A percentile compares a stretch with the other conserved stretches of the same genome.
phyloP scores from a whole-genome alignment of 257 asterid genomes.

The Verbena officinalis region DNA sequence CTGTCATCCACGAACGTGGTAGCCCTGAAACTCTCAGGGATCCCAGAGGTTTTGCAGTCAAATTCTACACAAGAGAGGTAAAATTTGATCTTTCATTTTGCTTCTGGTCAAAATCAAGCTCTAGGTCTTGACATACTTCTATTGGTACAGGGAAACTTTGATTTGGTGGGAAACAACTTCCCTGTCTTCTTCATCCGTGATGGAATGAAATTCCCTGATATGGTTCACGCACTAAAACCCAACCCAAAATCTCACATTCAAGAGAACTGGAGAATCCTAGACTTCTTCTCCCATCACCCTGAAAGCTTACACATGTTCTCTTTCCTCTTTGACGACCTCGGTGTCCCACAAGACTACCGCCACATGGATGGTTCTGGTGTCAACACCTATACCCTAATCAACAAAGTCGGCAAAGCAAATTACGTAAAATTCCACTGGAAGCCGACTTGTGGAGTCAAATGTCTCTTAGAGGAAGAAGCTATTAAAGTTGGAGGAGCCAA shows the following conservation, averaged over 20 bases:
- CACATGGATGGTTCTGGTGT: slow-evolving; percentile 96
- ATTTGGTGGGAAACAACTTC: slow-evolving; percentile 90
- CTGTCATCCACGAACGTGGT: slow-evolving; percentile 92
- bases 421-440: slow-evolving; percentile 94
- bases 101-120: background rate
- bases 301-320: slow-evolving; percentile 81
- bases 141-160: slow-evolving; percentile 72
- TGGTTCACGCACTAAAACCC: slow-evolving; percentile 81
- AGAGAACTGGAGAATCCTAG: slow-evolving; percentile 90
- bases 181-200: slow-evolving; percentile 86
- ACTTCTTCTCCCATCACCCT: slow-evolving; percentile 83
- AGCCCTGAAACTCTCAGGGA: slow-evolving; percentile 94
- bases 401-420: slow-evolving; percentile 75
- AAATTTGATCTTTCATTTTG: background rate
- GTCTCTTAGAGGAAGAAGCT: slow-evolving; percentile 77
- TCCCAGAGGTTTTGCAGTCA: slow-evolving; percentile 70
- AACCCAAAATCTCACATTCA: slow-evolving; percentile 92
- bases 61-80: slow-evolving; percentile 45
- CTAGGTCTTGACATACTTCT: background rate
- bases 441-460: slow-evolving; percentile 92
- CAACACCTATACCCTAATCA: slow-evolving; percentile 73
- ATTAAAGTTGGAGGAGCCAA: slow-evolving; percentile 78
- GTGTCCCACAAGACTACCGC: slow-evolving; percentile 88
- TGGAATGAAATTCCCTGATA: slow-evolving; percentile 85
- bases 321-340: slow-evolving; percentile 80